Evolutionary conservation across 768 basidiomycete genomes (phyloP), one percentile per base, ranked within the genome.

Genomic region (Mycena rebaudengoi): DNA sequence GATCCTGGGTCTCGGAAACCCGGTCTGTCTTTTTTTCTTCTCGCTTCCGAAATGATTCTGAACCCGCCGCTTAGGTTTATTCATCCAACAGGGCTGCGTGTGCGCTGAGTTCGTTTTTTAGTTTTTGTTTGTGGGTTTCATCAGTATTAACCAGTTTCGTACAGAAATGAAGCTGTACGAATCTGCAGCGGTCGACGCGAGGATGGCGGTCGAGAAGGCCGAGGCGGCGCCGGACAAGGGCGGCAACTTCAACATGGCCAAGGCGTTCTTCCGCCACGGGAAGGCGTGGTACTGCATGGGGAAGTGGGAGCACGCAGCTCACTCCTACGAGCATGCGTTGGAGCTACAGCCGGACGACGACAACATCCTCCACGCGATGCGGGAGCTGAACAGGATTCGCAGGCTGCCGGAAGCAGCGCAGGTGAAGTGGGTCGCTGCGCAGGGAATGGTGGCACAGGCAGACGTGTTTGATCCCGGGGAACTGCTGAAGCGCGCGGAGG

Each of bases 81-180:
- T n/a, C 46, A 18, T 25, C 63, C 50, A 67, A 63, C 56, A 56
- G 65, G 35, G 56, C 66, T 18, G 66, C 61, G 21, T 55, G 53
- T 6, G 56, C 48, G 14, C 18, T 67, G 28, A 59, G 61, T 67
- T 35, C 18, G 63, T 49, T n/a, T n/a, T n/a, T n/a, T n/a, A 23
- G 21, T 21, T 8, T 7, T 23, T 44, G 16, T 13, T 25, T 18
- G 25, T 3, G 8, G 1, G 10, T 16, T 18, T 14, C 20, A 14
- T 30, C 25, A 41, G 20, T 25, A 35, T 32, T 35, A 3, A 28
- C 44, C 8, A 2, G 23, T 2, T 23, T 52, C 18, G 41, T 25
- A 7, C 30, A 67, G 65, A 67, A 29, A 23, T 67, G 25, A 44
- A 63, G 37, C 21, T 67, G 37, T 67, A 67, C 33, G 21, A 43